Evolutionary conservation across 2,329 filamentous ascomycete genomes (phyloP), one percentile per base, ranked within the genome.

Genomic region (Trichoderma afroharzianum): DNA sequence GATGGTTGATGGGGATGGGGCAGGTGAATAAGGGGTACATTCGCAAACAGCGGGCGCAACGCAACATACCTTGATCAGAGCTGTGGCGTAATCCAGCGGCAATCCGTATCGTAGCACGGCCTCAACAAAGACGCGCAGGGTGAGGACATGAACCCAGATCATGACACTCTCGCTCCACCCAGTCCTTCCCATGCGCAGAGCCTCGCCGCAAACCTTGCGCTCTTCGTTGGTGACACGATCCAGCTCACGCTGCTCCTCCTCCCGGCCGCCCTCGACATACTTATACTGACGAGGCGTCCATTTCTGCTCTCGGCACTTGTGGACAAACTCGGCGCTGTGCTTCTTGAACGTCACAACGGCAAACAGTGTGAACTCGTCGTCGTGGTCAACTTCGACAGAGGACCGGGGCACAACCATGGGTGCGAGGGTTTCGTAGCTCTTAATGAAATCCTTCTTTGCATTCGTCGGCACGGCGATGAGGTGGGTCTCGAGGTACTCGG

Each of bases 271-370:
- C 79, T 97, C 92, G 70, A 94, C 92, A 80, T 97, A 93, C 82
- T 95, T 96, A 85, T 95, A 98, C 78, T 98, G 95, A 73, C 96
- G 90, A 2, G 96, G 96, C 53, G 93, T 95, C 94, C 95, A 99
- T 80, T 96, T 94, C 78, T 93, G 91, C 81, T 98, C 96, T 75
- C 96, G 89, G 78, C 92, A 94, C 83, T 97, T 97, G 81, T 96
- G 93, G 72, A 97, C 85, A 78, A 99, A 98, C 77, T 98, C 96
- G 74, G 87, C 82, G 74, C 91, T 90, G 79, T 94, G 87, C 83
- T 98, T 98, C 85, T 97, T 97, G 84, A 99, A 99, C 0, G 92
- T 92, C 4, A 94, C 96, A 63, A 97, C 95, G 4, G 92, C 91
- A 78, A 93, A 98, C 21, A 99, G 86, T 3, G 91, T 90, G 78